Evolutionary conservation across 2,329 filamentous ascomycete genomes (phyloP).

Genomic region (Beauveria bassiana): DNA sequence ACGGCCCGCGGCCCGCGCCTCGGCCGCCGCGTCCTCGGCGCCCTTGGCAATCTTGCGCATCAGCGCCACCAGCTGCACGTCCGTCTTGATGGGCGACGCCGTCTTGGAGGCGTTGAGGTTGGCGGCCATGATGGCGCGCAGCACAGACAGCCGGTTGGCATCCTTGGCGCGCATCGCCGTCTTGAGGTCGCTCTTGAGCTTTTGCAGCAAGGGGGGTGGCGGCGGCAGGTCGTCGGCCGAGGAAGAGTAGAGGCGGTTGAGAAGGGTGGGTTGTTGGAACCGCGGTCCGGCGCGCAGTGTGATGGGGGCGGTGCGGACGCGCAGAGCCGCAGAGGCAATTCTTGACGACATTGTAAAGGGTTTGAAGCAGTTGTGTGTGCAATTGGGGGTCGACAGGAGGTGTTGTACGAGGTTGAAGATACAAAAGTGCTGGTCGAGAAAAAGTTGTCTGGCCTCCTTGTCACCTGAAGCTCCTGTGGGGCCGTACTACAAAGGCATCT

Average conservation of each 20-base stretch:
- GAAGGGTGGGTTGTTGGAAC: background rate
- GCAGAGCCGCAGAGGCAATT: background rate
- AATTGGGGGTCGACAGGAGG: background rate
- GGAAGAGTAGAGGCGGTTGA: slow-evolving; percentile 1
- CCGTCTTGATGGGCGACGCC: slow-evolving; percentile 57
- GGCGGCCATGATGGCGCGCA: slow-evolving; percentile 61
- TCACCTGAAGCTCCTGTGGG: slow-evolving; percentile 4
- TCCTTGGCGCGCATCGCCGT: slow-evolving; percentile 59
- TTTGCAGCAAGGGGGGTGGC: slow-evolving; percentile 40
- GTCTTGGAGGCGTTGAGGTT: slow-evolving; percentile 73
- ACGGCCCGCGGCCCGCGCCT: slow-evolving; percentile 42
- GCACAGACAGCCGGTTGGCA: slow-evolving; percentile 54
- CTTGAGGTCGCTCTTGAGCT: slow-evolving; percentile 56
- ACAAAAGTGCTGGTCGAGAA: background rate
- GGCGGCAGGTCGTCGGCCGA: slow-evolving; percentile 8
- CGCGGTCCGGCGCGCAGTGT: background rate
- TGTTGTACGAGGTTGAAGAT: background rate
- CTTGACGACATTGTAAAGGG: background rate
- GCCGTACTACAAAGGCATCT: background rate
- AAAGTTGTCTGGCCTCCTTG: background rate
- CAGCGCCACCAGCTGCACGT: slow-evolving; percentile 60
- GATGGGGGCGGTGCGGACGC: background rate
- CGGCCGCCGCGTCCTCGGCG: slow-evolving; percentile 9
- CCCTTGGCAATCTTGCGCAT: slow-evolving; percentile 57
- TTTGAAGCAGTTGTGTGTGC: background rate